These are phyloP conservation scores for Trametes punicea DNA, from an alignment of 768 basidiomycete species.

Conservation along the genomic window DNA sequence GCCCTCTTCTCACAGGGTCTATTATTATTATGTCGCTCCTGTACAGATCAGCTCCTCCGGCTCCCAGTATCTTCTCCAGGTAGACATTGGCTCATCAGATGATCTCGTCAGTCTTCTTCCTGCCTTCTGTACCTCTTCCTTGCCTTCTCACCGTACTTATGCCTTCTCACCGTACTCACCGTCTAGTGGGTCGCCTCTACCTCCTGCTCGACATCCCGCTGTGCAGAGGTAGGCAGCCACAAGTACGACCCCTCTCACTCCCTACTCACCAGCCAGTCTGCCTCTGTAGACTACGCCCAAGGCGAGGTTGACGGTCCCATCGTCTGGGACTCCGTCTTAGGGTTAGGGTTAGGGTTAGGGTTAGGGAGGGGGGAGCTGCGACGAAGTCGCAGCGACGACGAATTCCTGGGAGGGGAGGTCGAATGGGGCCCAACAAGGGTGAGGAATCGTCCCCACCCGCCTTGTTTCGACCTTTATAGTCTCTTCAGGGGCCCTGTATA, in stretches of 20 bases:
- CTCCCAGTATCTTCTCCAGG: slow-evolving; percentile 55
- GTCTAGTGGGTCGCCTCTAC: slow-evolving; percentile 71
- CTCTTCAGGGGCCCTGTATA: too few species aligned
- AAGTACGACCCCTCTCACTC: slow-evolving; percentile 57
- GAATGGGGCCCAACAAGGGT: too few species aligned
- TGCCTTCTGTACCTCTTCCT: not conserved
- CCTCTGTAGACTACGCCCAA: slow-evolving; percentile 56
- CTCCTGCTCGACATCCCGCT: slow-evolving; percentile 55
- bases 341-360: slow-evolving; percentile 4
- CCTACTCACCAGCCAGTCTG: slow-evolving; percentile 38
- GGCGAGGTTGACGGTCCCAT: slow-evolving; percentile 61
- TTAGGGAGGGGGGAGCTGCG: not conserved
- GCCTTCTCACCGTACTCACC: not conserved
- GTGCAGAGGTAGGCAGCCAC: slow-evolving; percentile 42
- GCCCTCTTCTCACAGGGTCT: too few species aligned
- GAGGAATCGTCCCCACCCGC: too few species aligned
- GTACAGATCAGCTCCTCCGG: slow-evolving; percentile 47
- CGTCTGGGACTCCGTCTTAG: slow-evolving; percentile 52
- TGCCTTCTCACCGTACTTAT: not conserved
- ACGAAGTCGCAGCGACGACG: too few species aligned
- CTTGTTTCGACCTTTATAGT: too few species aligned
- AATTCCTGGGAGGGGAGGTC: too few species aligned
- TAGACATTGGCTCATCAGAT: slow-evolving; percentile 83
- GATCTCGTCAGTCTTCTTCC: slow-evolving; percentile 54
- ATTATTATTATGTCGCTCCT: slow-evolving; percentile 66